Conservation (phyloP, 148 eudicot genomes). For the Chenopodium quinoa region DNA sequence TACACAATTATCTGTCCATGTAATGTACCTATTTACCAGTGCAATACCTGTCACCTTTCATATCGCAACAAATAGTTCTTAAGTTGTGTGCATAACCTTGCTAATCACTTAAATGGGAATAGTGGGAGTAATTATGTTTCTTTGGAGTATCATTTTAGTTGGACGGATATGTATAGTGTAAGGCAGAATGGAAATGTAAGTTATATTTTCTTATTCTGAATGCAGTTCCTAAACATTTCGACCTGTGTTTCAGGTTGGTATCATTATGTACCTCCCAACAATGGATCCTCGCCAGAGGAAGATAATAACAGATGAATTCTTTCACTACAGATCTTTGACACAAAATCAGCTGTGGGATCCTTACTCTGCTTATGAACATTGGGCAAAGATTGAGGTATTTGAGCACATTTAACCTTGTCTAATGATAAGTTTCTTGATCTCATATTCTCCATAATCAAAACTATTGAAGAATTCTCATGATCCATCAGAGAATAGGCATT, state of each 20-base stretch:
- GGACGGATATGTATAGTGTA: not conserved
- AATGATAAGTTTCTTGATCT: not conserved
- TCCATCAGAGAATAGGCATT: not conserved
- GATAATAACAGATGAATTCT: conserved; percentile 81
- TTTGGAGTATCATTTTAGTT: not conserved
- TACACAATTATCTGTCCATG: not conserved
- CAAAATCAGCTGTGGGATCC: conserved; percentile 73
- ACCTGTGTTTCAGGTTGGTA: conserved; percentile 76
- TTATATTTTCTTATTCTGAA: not conserved
- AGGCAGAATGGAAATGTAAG: not conserved
- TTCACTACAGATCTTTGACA: conserved; percentile 78
- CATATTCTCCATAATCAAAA: not conserved
- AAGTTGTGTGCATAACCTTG: not conserved
- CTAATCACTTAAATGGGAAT: not conserved
- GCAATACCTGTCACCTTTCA: not conserved
- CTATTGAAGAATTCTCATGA: not conserved
- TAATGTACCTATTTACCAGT: not conserved
- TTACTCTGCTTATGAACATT: conserved; percentile 86
- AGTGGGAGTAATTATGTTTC: not conserved
- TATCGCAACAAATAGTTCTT: not conserved
- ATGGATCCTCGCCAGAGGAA: conserved; percentile 78
- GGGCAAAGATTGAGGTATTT: conserved; percentile 98
- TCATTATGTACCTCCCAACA: conserved; percentile 96
- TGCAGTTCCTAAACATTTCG: not conserved
- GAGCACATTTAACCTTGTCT: not conserved